Evolutionary conservation across 176 grass and related monocot genomes (phyloP).

Genomic region (Echinochloa phyllopogon): DNA sequence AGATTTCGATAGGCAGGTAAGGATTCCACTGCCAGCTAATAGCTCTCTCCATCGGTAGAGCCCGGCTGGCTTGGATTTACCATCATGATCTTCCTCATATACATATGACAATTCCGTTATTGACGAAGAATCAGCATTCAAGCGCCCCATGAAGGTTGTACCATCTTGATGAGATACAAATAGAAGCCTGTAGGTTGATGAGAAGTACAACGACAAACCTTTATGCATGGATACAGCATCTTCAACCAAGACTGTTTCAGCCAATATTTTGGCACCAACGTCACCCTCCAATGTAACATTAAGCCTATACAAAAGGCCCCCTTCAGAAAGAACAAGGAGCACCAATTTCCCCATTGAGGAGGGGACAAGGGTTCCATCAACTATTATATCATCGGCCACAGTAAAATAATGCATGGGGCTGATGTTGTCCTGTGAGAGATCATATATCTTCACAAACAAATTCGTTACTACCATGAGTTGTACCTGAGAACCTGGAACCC

Average conservation of each 20-base stretch:
- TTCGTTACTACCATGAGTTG: conserved; percentile 93
- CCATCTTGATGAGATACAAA: conserved; percentile 92
- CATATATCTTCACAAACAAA: conserved; percentile 99
- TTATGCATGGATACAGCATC: conserved; percentile 63
- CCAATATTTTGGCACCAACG: conserved; percentile 86
- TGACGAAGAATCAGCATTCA: conserved; percentile 72
- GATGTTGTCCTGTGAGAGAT: conserved; percentile 94
- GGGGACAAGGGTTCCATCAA: conserved; percentile 81
- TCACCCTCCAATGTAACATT: conserved; percentile 79
- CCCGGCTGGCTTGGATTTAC: conserved; percentile 71
- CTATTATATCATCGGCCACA: conserved; percentile 80
- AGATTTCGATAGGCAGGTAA: conserved; percentile 78
- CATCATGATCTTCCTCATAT: conserved; percentile 79
- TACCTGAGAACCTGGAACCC: conserved; percentile 96
- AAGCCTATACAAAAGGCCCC: conserved; percentile 81
- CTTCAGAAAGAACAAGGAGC: conserved; percentile 91
- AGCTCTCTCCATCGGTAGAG: conserved; percentile 94
- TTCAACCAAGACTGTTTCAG: conserved; percentile 69
- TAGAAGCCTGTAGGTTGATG: conserved; percentile 86
- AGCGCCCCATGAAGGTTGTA: conserved; percentile 76
- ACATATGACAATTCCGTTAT: conserved; percentile 77
- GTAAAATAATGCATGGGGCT: conserved; percentile 97
- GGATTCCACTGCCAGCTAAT: conserved; percentile 80
- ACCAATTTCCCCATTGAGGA: conserved; percentile 88
- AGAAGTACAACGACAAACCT: conserved; percentile 89